Base-by-base conservation (phyloP, 2,329 filamentous ascomycete genomes). In the Xylariaceae sp. region DNA sequence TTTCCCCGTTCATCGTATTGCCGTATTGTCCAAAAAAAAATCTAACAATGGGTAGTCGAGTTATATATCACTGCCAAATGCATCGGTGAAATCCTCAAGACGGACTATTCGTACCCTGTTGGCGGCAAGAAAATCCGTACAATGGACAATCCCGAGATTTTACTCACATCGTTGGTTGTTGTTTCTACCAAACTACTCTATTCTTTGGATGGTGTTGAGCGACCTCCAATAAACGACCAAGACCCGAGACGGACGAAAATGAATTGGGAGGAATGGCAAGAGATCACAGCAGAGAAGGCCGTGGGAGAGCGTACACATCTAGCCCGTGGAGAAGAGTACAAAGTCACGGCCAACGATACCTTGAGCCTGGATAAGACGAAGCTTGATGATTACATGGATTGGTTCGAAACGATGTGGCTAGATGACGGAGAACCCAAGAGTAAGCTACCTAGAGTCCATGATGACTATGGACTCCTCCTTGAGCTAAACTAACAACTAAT, bases 111-210 rank as follows among this genome's bases (percentile, higher is more conserved):
- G 0, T 89, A 88, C 61, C 81, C 82, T 1, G 76, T 79, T 6
- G 74, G 77, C 3, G 76, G 73, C 26, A 69, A 72, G 49, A 74
- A 75, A 58, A 74, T 79, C 57, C 74, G 79, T 23, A 74, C 82
- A 7, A 74, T 87, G 14, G 79, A 86, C 47, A 82, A 89, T 60
- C 92, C 95, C 0, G 95, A 98, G 68, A 78, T 90, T 5, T 83
- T 90, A 39, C 76, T 97, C 1, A 79, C 92, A 53, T 81, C 87
- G 3, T 76, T 91, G 3, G 73, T 96, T 3, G 78, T 96, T 2
- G 80, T 96, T 12, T 86, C 89, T 3, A 86, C 89, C 3, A 97
- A 97, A 67, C 73, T 96, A 2, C 79, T 89, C 17, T 92, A 91
- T 66, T 91, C 94, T 0, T 85, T 96, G 40, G 86, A 91, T 66